Percentiles rank a stretch among this genome's conserved stretches.
phyloP scores from a whole-genome alignment of 352 stramenopile genomes.

The Pythium sp. region DNA sequence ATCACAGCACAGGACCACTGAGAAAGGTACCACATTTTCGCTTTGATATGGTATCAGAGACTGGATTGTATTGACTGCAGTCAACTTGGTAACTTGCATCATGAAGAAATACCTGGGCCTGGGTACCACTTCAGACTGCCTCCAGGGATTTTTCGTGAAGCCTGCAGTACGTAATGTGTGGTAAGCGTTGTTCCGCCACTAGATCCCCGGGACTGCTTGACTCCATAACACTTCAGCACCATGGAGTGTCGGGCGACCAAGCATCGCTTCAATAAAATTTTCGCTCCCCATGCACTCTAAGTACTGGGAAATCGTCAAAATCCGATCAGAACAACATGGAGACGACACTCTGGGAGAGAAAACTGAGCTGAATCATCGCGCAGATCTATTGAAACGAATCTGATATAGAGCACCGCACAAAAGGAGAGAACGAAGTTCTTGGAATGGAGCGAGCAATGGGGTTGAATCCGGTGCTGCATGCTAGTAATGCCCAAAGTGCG shows the following conservation, averaged over 20 bases:
- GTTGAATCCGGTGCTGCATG: too few species aligned
- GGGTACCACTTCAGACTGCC: too few species aligned
- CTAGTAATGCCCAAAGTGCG: too few species aligned
- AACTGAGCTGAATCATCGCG: background rate
- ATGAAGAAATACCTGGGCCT: too few species aligned
- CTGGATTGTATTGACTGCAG: too few species aligned
- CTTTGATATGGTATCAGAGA: too few species aligned
- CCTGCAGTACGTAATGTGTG: too few species aligned
- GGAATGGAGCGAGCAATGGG: background rate
- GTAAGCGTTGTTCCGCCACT: too few species aligned
- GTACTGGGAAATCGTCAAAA: background rate
- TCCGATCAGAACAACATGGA: background rate
- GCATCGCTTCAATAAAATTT: background rate
- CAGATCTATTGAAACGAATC: background rate
- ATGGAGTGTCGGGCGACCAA: background rate
- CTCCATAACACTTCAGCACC: background rate
- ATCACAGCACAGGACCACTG: too few species aligned
- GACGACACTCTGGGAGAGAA: background rate
- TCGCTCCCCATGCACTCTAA: background rate
- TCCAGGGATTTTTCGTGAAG: too few species aligned
- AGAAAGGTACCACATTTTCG: too few species aligned
- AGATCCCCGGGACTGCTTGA: background rate
- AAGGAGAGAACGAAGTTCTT: background rate
- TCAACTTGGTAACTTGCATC: too few species aligned
- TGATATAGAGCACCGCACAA: background rate